Evolutionary conservation across 179 eudicot genomes (phyloP).

Genomic region (Patellifolia procumbens): DNA sequence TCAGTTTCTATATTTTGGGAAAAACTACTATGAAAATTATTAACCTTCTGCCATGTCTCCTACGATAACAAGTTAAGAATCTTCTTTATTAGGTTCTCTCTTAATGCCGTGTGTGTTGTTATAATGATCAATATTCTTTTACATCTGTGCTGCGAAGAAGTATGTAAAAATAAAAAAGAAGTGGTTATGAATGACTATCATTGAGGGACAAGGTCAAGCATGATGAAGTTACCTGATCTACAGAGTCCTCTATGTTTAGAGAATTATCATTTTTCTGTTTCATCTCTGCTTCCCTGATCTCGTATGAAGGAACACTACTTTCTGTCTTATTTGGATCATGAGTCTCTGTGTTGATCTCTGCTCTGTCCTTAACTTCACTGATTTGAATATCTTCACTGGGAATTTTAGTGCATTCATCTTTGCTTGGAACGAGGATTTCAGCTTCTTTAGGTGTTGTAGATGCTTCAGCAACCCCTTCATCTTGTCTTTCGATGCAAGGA

Average conservation of each 20-base stretch:
- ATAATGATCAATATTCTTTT: background rate
- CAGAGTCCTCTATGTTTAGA: background rate
- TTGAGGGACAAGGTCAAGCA: background rate
- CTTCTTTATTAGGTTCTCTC: too few species aligned
- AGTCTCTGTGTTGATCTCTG: background rate
- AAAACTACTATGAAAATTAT: too few species aligned
- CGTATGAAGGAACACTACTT: background rate
- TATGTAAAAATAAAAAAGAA: background rate
- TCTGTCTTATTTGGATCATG: background rate
- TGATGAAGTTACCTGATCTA: background rate
- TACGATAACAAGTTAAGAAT: too few species aligned
- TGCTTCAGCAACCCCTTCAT: constrained; percentile 1
- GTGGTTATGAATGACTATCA: too few species aligned
- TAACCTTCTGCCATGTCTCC: too few species aligned
- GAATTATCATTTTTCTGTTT: too few species aligned
- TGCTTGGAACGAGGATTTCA: background rate
- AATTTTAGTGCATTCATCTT: constrained; percentile 11
- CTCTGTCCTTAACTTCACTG: background rate
- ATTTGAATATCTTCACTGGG: background rate
- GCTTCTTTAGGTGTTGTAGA: background rate
- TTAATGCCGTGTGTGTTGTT: too few species aligned
- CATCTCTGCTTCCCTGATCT: background rate
- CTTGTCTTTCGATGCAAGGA: background rate
- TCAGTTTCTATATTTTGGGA: too few species aligned
- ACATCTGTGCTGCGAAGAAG: background rate